Conservation (phyloP, 768 basidiomycete genomes). For the Plicaturopsis crispa region DNA sequence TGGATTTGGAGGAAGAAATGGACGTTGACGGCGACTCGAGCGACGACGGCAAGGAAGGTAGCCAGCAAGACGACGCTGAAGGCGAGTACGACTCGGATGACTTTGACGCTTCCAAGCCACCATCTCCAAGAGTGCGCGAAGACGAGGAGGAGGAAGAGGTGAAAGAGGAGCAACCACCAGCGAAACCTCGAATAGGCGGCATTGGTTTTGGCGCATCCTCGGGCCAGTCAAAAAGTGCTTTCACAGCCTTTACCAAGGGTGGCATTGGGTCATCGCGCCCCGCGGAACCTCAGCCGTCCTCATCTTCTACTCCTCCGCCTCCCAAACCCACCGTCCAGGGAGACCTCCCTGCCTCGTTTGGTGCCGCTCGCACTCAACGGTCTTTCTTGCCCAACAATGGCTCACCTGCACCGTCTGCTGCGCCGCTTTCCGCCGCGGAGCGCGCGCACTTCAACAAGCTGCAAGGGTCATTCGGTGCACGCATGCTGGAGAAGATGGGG, state of each 20-base stretch:
- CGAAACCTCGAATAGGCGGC: constrained; percentile 26
- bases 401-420: constrained; percentile 38
- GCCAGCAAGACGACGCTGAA: constrained; percentile 29
- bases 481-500: constrained; percentile 92
- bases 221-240: constrained; percentile 2
- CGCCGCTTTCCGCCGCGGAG: constrained; percentile 57
- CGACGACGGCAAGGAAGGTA: constrained; percentile 26
- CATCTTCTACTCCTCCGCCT: constrained; percentile 15
- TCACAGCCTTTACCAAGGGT: constrained; percentile 30
- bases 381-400: constrained; percentile 50
- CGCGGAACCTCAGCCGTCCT: constrained; percentile 12
- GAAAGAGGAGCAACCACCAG: constrained; percentile 25
- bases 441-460: constrained; percentile 79
- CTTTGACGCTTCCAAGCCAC: constrained; percentile 43
- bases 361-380: constrained; percentile 29
- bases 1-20: constrained; percentile 30
- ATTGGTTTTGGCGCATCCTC: constrained; percentile 7
- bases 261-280: constrained; percentile 32
- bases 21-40: constrained; percentile 30
- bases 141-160: constrained; percentile 43
- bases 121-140: constrained; percentile 48
- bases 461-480: constrained; percentile 72
- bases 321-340: constrained; percentile 7
- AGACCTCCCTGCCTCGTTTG: constrained; percentile 32
- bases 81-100: constrained; percentile 25